phyloP scores from a whole-genome alignment of 2,329 filamentous ascomycete genomes.

The Ampelomyces quisqualis region DNA sequence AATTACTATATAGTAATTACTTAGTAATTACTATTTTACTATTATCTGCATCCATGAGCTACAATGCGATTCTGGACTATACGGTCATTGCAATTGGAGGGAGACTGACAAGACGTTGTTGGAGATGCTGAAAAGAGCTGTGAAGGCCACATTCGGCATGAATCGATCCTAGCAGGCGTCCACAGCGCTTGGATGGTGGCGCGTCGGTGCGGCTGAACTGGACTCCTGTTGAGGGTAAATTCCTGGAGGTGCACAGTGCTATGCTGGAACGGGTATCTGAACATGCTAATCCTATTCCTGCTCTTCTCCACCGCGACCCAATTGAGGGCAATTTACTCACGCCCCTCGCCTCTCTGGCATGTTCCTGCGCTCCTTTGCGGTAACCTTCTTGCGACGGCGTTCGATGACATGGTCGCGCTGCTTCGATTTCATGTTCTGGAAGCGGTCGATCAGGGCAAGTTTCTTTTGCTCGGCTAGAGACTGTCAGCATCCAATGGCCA shows the following conservation, averaged over 20 bases:
- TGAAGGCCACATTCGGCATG: conserved; percentile 1
- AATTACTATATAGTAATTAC: too few species aligned
- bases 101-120: not conserved
- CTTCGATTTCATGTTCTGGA: conserved; percentile 78
- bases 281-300: conserved; percentile 5
- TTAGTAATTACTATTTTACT: too few species aligned
- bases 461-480: conserved; percentile 77
- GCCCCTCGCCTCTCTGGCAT: conserved; percentile 49
- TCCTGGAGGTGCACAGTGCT: too few species aligned
- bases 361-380: conserved; percentile 74
- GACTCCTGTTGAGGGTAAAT: too few species aligned
- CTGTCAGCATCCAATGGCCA: conserved; percentile 14
- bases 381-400: conserved; percentile 84
- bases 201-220: too few species aligned
- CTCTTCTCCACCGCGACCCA: conserved; percentile 6
- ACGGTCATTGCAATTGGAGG: conserved; percentile 4
- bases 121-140: not conserved
- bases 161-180: not conserved
- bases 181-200: not conserved
- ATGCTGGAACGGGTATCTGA: conserved; percentile 2
- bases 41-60: too few species aligned
- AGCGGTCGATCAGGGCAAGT: conserved; percentile 74
- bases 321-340: conserved; percentile 17
- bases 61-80: conserved; percentile 16
- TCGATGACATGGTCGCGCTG: conserved; percentile 84